Conservation (phyloP, 2,329 filamentous ascomycete species). For the Pseudocercospora pini-densiflorae region DNA sequence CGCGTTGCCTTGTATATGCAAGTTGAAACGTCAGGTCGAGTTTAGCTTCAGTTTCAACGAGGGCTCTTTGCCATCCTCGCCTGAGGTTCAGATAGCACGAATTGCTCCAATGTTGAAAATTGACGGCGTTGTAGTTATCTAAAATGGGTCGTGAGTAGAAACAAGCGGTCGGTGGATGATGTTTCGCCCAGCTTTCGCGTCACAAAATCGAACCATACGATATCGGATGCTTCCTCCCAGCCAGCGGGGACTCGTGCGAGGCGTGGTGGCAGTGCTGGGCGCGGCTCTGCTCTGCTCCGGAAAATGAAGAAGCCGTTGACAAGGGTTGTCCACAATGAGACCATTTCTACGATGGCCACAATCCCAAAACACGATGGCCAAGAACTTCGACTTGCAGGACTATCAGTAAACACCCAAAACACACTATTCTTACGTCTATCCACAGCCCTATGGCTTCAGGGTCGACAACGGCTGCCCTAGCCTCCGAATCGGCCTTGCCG, state of each 20-base stretch:
- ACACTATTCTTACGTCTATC: not conserved
- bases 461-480: not conserved
- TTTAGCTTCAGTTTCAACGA: slow-evolving; percentile 1
- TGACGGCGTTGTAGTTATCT: not conserved
- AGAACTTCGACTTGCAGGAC: not conserved
- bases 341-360: not conserved
- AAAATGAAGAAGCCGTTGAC: not conserved
- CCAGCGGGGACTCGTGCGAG: slow-evolving; percentile 6
- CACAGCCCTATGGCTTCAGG: not conserved
- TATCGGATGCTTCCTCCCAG: not conserved
- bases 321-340: not conserved
- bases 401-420: not conserved
- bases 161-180: slow-evolving; percentile 8
- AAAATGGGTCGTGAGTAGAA: not conserved
- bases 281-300: not conserved
- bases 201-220: slow-evolving; percentile 8
- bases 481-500: not conserved
- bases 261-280: not conserved
- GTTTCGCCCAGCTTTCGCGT: slow-evolving; percentile 1
- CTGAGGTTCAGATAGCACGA: not conserved
- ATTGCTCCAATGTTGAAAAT: not conserved
- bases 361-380: not conserved
- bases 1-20: slow-evolving; percentile 14
- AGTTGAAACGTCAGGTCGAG: slow-evolving; percentile 13
- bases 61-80: slow-evolving; percentile 1